Percentiles rank a stretch among this genome's conserved stretches.
Conservation (phyloP, 495 filamentous ascomycete species). For the Annulohypoxylon stygium region DNA sequence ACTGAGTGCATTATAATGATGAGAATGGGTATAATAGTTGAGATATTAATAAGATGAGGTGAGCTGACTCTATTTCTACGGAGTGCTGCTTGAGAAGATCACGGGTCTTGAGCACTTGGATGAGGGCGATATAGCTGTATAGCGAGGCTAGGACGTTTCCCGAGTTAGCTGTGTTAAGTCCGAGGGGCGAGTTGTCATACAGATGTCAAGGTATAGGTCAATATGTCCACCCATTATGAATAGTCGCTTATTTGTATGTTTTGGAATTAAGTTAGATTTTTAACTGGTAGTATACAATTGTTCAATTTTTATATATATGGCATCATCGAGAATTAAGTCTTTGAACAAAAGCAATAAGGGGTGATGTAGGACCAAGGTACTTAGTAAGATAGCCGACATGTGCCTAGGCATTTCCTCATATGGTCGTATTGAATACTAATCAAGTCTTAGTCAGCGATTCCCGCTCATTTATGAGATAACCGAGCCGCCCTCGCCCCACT, state of each 20-base stretch:
- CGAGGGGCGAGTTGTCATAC: slow-evolving; percentile 59
- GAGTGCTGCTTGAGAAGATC: slow-evolving; percentile 66
- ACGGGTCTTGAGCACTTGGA: slow-evolving; percentile 68
- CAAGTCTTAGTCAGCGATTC: background rate
- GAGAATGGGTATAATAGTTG: background rate
- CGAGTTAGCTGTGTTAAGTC: slow-evolving; percentile 14
- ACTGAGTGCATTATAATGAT: slow-evolving; percentile 1
- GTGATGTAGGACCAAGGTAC: background rate
- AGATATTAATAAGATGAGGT: slow-evolving; percentile 6
- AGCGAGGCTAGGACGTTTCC: slow-evolving; percentile 67
- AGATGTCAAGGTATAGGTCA: slow-evolving; percentile 71
- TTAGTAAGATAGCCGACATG: background rate
- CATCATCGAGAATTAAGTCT: background rate
- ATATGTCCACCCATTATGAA: slow-evolving; percentile 69
- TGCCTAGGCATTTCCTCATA: background rate
- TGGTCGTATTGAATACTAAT: slow-evolving; percentile 1
- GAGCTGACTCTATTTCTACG: slow-evolving; percentile 71
- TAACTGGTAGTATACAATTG: background rate
- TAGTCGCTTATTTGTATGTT: background rate
- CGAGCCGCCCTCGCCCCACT: background rate
- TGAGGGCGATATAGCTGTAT: slow-evolving; percentile 75
- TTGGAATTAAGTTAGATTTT: no score
- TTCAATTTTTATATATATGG: background rate
- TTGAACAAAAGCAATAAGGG: background rate
- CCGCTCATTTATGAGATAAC: background rate